Base-by-base conservation (phyloP, 257 asterid species). In the Linderniella brevidens region DNA sequence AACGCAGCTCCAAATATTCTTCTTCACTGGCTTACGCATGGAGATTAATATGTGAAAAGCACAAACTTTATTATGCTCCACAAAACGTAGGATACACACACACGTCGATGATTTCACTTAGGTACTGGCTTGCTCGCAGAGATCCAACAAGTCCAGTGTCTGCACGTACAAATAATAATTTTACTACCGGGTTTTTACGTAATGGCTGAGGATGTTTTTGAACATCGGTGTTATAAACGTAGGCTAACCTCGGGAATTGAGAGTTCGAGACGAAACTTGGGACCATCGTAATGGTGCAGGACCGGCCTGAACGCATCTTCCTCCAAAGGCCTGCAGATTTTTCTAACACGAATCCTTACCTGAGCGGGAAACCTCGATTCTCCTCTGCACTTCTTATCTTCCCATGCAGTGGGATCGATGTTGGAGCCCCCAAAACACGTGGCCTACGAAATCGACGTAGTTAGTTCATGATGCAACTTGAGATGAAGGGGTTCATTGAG, bases 371-470 rank as follows among this genome's bases (percentile, higher is more conserved):
- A 88, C 64, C 97, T 83, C 1, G 97, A 83, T 67, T 83, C 95
- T 39, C 97, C 95, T 78, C 74, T 88, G 69, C 95, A 88, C 58
- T 88, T 88, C 59, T 88, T 83, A 69, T 83, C 95, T 68, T 88
- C 95, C 97, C 95, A 88, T 38, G 97, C 95, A 54, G 93, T 88
- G n/a, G 95, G 90, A 73, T 88, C 97, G 40, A 88, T 83, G 78
- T 88, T 83, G 50, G 90, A 71, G 53, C 92, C 95, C 68, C 97
- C 97, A 69, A 88, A 83, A 64, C 79, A 68, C 14, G 71, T 38
- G 6, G 97, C 93, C 97, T 88, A 67, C 19, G 17, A 32, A 25
- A 25, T n/a, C n/a, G n/a, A n/a, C n/a, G n/a, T n/a, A n/a, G n/a
- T n/a, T n/a, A n/a, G n/a, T n/a, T n/a, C n/a, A n/a, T n/a, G n/a